Percentiles rank a stretch among this genome's conserved stretches.
phyloP scores from a whole-genome alignment of 2,329 filamentous ascomycete species.

The Bipolaris cookei region DNA sequence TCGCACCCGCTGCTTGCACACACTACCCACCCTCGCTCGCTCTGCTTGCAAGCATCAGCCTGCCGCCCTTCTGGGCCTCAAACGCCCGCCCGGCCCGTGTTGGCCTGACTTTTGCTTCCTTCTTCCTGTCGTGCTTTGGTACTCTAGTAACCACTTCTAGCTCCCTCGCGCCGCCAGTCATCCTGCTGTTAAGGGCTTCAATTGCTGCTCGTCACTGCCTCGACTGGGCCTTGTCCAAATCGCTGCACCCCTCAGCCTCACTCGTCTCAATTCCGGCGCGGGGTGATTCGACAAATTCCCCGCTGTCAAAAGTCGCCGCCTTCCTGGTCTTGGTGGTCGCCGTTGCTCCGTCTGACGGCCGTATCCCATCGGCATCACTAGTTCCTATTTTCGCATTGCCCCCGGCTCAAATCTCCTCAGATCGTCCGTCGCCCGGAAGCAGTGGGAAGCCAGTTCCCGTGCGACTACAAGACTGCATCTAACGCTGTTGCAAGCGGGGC shows the following conservation, averaged over 20 bases:
- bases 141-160: constrained; percentile 30
- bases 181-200: constrained; percentile 22
- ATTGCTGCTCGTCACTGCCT: constrained; percentile 12
- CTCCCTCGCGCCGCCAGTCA: constrained; percentile 14
- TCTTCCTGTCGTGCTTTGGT: constrained; percentile 27
- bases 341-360: constrained; percentile 19
- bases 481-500: constrained; percentile 30
- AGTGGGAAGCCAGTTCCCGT: constrained; percentile 16
- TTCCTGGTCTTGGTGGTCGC: not conserved
- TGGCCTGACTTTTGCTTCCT: constrained; percentile 9
- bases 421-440: constrained; percentile 37
- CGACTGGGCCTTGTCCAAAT: not conserved
- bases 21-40: constrained; percentile 25
- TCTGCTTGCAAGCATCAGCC: constrained; percentile 27
- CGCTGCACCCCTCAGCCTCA: constrained; percentile 3
- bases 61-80: constrained; percentile 9
- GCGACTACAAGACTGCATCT: constrained; percentile 27
- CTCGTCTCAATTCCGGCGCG: not conserved
- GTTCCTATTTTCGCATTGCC: constrained; percentile 8
- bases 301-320: not conserved
- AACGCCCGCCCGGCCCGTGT: constrained; percentile 24
- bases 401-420: constrained; percentile 20
- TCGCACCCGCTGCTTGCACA: constrained; percentile 26
- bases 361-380: constrained; percentile 25
- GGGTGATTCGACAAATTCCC: constrained; percentile 2